Conservation (phyloP, 192 early-diverging fungal genomes). For the Rhizophagus sp. region DNA sequence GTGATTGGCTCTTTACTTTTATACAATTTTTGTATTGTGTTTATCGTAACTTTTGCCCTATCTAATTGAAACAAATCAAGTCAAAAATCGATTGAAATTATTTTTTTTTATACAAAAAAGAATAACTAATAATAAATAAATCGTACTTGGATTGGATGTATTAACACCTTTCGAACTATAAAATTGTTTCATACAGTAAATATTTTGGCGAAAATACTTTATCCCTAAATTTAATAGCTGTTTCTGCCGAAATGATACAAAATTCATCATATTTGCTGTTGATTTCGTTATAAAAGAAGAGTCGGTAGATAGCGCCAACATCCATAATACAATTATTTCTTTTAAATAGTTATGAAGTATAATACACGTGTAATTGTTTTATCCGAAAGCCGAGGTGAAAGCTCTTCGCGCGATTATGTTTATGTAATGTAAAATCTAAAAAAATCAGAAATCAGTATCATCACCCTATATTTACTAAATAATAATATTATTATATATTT, state of each 20-base stretch:
- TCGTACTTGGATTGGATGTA: background rate
- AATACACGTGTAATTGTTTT: background rate
- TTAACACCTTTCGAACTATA: background rate
- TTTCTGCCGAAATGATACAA: background rate
- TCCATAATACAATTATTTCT: background rate
- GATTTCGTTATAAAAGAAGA: background rate
- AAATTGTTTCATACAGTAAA: no score
- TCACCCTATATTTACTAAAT: no score
- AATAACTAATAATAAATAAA: background rate
- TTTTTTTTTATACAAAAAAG: background rate
- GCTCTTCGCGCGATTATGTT: background rate
- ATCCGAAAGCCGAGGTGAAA: background rate
- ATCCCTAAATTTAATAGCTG: background rate
- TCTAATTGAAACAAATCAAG: background rate
- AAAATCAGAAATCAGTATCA: no score
- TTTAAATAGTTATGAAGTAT: background rate
- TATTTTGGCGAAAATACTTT: background rate
- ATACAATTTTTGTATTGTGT: conserved; percentile 78
- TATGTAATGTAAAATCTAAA: no score
- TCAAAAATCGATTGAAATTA: background rate
- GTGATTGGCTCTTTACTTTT: conserved; percentile 75
- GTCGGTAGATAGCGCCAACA: background rate
- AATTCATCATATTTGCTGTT: background rate
- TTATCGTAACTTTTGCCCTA: conserved; percentile 77
- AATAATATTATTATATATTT: no score